phyloP scores from a whole-genome alignment of 2,329 filamentous ascomycete species.

The Penicillium sp. region DNA sequence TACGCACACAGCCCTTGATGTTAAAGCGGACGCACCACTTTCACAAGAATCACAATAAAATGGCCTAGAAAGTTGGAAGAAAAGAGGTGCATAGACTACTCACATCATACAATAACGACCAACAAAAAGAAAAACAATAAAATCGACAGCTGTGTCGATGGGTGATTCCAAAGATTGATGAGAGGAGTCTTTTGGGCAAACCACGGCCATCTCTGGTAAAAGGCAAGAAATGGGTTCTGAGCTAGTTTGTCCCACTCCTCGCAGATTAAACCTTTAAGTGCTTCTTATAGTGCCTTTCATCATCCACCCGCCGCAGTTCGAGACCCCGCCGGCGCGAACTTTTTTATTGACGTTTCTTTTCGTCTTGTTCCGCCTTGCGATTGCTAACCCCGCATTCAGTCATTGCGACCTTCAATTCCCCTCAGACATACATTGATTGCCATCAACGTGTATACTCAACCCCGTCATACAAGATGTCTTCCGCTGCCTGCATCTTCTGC shows the following conservation, averaged over 20 bases:
- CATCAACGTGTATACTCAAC: too few species aligned
- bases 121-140: constrained; percentile 28
- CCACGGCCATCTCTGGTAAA: constrained; percentile 74
- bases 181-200: constrained; percentile 52
- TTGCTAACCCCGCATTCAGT: constrained; percentile 14
- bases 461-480: constrained; percentile 25
- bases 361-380: accelerated
- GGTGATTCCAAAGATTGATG: constrained; percentile 51
- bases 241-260: constrained; percentile 62
- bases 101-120: too few species aligned
- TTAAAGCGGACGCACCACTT: too few species aligned
- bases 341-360: too few species aligned
- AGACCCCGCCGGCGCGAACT: too few species aligned
- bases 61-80: constrained; percentile 87
- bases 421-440: too few species aligned
- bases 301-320: too few species aligned
- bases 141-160: constrained; percentile 40
- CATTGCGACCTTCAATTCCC: background rate
- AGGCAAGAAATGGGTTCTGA: constrained; percentile 67
- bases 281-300: too few species aligned
- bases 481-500: constrained; percentile 82
- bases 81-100: too few species aligned
- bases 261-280: too few species aligned
- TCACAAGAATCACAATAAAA: too few species aligned
- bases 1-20: too few species aligned